A percentile compares a stretch with the other conserved stretches of the same genome.
Conservation (phyloP, 352 stramenopile genomes). For the Pythium monospermum region DNA sequence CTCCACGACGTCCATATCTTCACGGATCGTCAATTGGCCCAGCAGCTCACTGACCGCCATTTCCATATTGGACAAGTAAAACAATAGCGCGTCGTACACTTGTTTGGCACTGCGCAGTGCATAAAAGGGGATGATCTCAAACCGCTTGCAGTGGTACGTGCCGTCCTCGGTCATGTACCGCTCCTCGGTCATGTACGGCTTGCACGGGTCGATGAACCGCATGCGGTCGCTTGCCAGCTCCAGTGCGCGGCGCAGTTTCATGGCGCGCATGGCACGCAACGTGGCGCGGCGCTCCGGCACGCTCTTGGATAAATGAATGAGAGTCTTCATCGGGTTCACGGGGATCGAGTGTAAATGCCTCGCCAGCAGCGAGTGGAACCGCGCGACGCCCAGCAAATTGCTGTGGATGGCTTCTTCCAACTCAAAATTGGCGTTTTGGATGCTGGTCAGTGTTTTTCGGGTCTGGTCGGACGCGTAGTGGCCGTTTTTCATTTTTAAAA, state of each 20-base stretch:
- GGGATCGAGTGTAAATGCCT: constrained; percentile 12
- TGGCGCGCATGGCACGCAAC: constrained; percentile 10
- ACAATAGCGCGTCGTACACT: constrained; percentile 40
- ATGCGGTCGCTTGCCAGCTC: constrained; percentile 11
- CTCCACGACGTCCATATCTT: constrained; percentile 8
- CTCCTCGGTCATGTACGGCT: constrained; percentile 33
- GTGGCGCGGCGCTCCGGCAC: constrained; percentile 8
- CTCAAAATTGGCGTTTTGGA: constrained; percentile 11
- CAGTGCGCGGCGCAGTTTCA: constrained; percentile 10
- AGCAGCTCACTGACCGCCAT: constrained; percentile 12
- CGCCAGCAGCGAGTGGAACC: constrained; percentile 16
- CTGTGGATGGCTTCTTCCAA: constrained; percentile 16
- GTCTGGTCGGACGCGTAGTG: constrained; percentile 3
- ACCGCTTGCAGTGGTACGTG: constrained; percentile 30
- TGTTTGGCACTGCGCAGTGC: constrained; percentile 25
- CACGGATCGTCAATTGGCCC: constrained; percentile 16
- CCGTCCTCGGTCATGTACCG: constrained; percentile 29
- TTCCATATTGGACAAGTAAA: constrained; percentile 42
- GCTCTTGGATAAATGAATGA: constrained; percentile 13
- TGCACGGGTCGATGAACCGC: constrained; percentile 11
- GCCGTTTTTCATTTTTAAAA: constrained; percentile 11
- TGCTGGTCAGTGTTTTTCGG: constrained; percentile 5
- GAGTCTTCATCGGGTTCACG: constrained; percentile 13
- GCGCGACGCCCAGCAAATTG: constrained; percentile 8
- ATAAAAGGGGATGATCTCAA: constrained; percentile 46